Evolutionary conservation across 495 filamentous ascomycete species (phyloP), one percentile per base, ranked within the genome.

Genomic region (Aspergillus leporis): DNA sequence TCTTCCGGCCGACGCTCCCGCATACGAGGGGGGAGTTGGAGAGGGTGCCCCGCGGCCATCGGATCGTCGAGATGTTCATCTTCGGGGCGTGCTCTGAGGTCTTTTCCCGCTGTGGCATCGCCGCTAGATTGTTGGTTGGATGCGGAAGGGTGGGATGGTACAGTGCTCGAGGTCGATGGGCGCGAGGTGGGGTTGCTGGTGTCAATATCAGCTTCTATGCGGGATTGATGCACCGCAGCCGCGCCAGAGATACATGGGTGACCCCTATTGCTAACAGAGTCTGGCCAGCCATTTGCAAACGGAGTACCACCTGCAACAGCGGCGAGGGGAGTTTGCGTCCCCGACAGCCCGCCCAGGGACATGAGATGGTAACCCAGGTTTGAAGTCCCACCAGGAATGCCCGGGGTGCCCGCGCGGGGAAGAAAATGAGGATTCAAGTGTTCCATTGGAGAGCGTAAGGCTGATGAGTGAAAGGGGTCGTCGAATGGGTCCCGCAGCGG

Each of bases 321-420:
- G 1, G 90, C 90, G 0, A 97, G 82, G 0, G 93, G 94, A 2
- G 93, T 97, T 49, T 91, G 87, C 4, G 89, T 85, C 1, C 94
- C 93, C 2, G 92, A 91, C 36, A 96, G 79, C 8, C 75, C 78
- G 0, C 88, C 90, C 6, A 87, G 78, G 0, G 87, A 85, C 25
- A 96, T 84, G 2, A 92, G 85, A 71, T 97, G 93, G 70, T 97
- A 98, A 62, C 90, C 87, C 23, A 97, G 80, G 64, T 93, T 96
- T 4, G 92, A 93, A 5, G 90, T 91, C 23, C 90, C 90, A 47
- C 91, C 91, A 0, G 90, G 89, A 53, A 96, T 90, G 3, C 89
- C 90, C 3, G 90, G 89, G 16, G 89, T 90, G 14, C 84, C 78
- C 18, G 84, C 81, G 45, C 88, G 84, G 54, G 78, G 74, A 13